phyloP scores from a whole-genome alignment of 805 yeast species.

The Saturnispora sekii region DNA sequence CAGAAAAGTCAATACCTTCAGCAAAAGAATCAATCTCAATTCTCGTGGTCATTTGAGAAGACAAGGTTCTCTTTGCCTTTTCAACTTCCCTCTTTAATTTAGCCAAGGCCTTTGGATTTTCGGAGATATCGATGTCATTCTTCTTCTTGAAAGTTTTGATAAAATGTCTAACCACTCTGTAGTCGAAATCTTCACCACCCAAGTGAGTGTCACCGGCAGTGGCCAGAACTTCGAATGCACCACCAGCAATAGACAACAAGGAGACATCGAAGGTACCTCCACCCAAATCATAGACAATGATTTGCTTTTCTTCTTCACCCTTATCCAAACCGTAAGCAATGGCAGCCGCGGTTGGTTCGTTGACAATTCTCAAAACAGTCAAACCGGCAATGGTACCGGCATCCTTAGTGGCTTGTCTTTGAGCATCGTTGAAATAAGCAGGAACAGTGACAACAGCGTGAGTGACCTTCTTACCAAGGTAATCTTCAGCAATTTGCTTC shows the following conservation, averaged over 20 bases:
- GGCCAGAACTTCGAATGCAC: conserved; percentile 87
- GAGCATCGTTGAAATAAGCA: conserved; percentile 89
- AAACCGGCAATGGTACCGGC: conserved; percentile 90
- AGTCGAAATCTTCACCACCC: conserved; percentile 97
- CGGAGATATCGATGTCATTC: conserved; percentile 72
- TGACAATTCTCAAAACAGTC: conserved; percentile 79
- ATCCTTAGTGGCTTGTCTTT: conserved; percentile 89
- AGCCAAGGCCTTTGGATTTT: conserved; percentile 79
- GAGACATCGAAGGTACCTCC: conserved; percentile 98
- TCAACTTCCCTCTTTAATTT: conserved; percentile 96
- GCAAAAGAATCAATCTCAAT: conserved; percentile 91
- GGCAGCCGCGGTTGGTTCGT: conserved; percentile 97
- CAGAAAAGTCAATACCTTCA: conserved; percentile 93
- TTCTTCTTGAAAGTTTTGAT: conserved; percentile 86
- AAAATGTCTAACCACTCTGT: conserved; percentile 80
- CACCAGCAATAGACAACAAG: conserved; percentile 75
- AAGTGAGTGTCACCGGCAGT: conserved; percentile 95
- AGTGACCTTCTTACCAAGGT: conserved; percentile 72
- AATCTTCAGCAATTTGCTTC: conserved; percentile 89
- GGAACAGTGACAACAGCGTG: conserved; percentile 92
- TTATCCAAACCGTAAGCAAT: conserved; percentile 92
- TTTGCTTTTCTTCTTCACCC: conserved; percentile 75
- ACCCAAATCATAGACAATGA: conserved; percentile 89
- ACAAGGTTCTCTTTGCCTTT: conserved; percentile 94
- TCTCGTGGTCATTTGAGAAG: conserved; percentile 91